These are phyloP conservation scores for Raphanus raphanistrum DNA, from an alignment of 345 rosid species.

Conservation along the genomic window DNA sequence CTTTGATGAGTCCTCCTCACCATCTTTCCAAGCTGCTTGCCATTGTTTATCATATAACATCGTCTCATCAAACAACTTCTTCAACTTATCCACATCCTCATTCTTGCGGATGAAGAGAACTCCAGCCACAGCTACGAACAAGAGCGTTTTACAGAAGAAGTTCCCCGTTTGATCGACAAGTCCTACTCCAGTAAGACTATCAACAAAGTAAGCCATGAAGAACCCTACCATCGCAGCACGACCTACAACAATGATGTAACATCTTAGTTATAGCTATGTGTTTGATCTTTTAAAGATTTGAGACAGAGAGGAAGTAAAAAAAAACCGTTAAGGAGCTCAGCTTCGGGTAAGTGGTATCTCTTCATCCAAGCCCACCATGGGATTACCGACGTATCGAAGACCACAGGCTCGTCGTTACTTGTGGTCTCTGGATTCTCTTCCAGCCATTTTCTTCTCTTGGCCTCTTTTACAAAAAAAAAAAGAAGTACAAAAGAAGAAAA, in stretches of 20 bases:
- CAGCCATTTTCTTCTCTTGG: constrained; percentile 86
- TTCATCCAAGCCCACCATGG: constrained; percentile 99
- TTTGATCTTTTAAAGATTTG: not conserved
- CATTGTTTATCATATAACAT: constrained; percentile 93
- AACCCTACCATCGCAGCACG: constrained; percentile 97
- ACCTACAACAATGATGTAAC: constrained; percentile 42
- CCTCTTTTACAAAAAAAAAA: constrained; percentile 54
- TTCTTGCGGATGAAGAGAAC: constrained; percentile 86
- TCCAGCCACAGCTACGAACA: constrained; percentile 83
- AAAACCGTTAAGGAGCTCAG: constrained; percentile 83
- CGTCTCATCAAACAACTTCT: constrained; percentile 75
- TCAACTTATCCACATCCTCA: constrained; percentile 72
- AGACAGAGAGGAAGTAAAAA: not conserved
- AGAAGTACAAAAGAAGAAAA: not conserved
- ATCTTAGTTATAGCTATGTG: not conserved
- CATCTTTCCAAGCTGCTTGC: constrained; percentile 93
- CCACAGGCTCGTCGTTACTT: constrained; percentile 69
- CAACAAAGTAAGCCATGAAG: constrained; percentile 98
- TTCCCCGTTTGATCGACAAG: constrained; percentile 96
- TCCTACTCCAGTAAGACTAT: constrained; percentile 90
- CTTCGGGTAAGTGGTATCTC: constrained; percentile 92
- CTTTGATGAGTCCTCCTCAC: constrained; percentile 23
- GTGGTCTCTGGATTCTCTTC: constrained; percentile 77
- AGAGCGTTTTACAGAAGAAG: constrained; percentile 86
- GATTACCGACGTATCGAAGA: constrained; percentile 79